phyloP scores from a whole-genome alignment of 2,329 filamentous ascomycete genomes.

The Colletotrichum gigasporum region DNA sequence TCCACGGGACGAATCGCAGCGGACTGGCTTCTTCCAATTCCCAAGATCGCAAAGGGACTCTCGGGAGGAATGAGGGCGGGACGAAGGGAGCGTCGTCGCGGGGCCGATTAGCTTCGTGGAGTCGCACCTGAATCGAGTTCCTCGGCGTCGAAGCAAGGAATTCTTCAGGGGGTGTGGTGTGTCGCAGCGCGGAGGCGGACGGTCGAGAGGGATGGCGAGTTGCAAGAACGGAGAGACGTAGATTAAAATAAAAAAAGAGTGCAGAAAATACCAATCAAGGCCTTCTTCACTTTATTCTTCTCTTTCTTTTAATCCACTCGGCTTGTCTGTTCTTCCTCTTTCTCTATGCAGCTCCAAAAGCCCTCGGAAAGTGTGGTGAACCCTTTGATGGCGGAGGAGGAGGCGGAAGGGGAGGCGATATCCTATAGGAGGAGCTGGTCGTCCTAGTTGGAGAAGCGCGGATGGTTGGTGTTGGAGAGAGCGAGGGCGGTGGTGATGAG shows the following conservation, averaged over 20 bases:
- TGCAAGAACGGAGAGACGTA: conserved; percentile 21
- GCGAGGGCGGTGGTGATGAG: conserved; percentile 28
- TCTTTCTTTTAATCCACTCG: conserved; percentile 34
- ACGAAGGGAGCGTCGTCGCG: conserved; percentile 48
- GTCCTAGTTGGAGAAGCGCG: conserved; percentile 7
- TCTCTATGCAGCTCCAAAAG: conserved; percentile 28
- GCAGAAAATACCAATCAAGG: conserved; percentile 52
- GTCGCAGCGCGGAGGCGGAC: conserved; percentile 18
- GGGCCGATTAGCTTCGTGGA: conserved; percentile 38
- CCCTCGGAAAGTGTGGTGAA: conserved; percentile 24
- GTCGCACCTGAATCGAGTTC: conserved; percentile 47
- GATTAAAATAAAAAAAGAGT: conserved; percentile 13
- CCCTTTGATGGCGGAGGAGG: conserved; percentile 21
- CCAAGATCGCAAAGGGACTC: conserved; percentile 32
- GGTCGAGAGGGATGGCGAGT: conserved; percentile 28
- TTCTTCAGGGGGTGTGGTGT: conserved; percentile 38
- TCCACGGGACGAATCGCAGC: conserved; percentile 19
- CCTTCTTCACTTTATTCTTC: conserved; percentile 43
- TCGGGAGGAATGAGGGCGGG: conserved; percentile 29
- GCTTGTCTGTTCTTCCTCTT: conserved; percentile 28
- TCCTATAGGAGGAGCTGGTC: conserved; percentile 5
- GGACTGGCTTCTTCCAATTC: conserved; percentile 28
- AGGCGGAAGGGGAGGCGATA: neutral
- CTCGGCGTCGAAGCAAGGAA: conserved; percentile 54
- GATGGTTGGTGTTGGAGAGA: conserved; percentile 11